These are phyloP conservation scores for Ciborinia camelliae DNA, from an alignment of 2,329 filamentous ascomycete species.

Conservation along the genomic window DNA sequence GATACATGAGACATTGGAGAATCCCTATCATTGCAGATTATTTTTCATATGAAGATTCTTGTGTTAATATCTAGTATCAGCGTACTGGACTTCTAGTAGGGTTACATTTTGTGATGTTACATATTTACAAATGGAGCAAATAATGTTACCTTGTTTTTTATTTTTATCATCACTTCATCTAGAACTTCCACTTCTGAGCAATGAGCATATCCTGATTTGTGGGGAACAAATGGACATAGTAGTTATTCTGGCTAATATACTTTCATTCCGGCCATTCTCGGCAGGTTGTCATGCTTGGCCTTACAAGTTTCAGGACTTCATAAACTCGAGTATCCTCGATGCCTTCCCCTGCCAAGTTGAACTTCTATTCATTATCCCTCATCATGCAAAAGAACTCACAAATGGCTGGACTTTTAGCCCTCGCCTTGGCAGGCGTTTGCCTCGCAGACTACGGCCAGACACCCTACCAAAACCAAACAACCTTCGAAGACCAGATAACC, in stretches of 20 bases:
- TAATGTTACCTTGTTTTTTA: too few relatives aligned
- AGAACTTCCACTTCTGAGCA: neutral
- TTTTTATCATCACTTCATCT: too few relatives aligned
- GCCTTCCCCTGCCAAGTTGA: neutral
- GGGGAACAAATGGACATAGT: neutral
- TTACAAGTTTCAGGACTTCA: neutral
- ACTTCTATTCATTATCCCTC: neutral
- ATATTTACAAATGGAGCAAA: too few relatives aligned
- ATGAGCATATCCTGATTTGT: neutral
- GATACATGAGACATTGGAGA: too few relatives aligned
- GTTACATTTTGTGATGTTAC: too few relatives aligned
- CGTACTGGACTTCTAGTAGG: neutral
- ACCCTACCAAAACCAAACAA: too few relatives aligned
- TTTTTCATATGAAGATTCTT: neutral
- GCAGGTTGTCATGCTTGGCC: neutral
- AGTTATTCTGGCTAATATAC: neutral
- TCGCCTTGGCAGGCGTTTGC: constrained; percentile 3
- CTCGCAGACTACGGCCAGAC: too few relatives aligned
- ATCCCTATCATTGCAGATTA: neutral
- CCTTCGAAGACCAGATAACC: too few relatives aligned
- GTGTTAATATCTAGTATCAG: neutral
- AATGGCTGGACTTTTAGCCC: constrained; percentile 2
- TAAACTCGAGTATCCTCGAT: neutral
- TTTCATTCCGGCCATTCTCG: neutral
- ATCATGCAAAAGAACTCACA: neutral